These are phyloP conservation scores for Bolboschoenoplectus hybrid DNA, from an alignment of 202 grass and related monocot species.

Conservation along the genomic window DNA sequence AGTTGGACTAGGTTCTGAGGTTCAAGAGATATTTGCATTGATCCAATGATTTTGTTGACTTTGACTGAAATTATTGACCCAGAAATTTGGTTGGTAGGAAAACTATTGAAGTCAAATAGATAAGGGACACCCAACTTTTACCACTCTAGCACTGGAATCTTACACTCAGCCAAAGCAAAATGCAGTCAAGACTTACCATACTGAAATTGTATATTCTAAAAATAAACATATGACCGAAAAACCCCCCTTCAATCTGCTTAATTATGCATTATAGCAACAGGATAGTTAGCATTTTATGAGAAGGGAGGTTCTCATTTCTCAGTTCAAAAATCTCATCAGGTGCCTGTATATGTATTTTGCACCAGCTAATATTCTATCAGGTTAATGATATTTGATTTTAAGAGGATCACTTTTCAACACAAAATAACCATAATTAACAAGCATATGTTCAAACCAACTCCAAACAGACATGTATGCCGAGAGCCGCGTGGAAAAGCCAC, in stretches of 20 bases:
- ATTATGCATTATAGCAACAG: not conserved
- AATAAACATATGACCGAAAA: not conserved
- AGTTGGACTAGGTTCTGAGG: not conserved
- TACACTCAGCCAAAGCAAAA: not conserved
- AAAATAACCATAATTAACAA: not conserved
- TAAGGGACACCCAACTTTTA: not conserved
- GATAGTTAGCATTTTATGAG: not conserved
- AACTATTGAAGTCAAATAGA: not conserved
- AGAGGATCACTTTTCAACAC: not conserved
- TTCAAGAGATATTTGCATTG: not conserved
- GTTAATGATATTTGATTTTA: not conserved
- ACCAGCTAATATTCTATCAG: not conserved
- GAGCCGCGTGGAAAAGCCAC: conserved; percentile 87
- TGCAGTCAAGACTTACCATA: not conserved
- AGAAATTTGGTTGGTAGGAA: conserved; percentile 11
- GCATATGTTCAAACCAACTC: not conserved
- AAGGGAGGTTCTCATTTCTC: not conserved
- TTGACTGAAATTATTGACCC: not conserved
- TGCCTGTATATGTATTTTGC: not conserved
- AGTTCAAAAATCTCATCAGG: not conserved
- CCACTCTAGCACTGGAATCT: conserved; percentile 14
- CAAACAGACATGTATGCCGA: conserved; percentile 74
- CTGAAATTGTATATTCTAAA: not conserved
- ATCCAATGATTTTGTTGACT: conserved; percentile 9
- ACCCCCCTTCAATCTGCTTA: not conserved